Evolutionary conservation across 2,329 filamentous ascomycete genomes (phyloP), one percentile per base, ranked within the genome.

Genomic region (Aspergillus aculeatus): DNA sequence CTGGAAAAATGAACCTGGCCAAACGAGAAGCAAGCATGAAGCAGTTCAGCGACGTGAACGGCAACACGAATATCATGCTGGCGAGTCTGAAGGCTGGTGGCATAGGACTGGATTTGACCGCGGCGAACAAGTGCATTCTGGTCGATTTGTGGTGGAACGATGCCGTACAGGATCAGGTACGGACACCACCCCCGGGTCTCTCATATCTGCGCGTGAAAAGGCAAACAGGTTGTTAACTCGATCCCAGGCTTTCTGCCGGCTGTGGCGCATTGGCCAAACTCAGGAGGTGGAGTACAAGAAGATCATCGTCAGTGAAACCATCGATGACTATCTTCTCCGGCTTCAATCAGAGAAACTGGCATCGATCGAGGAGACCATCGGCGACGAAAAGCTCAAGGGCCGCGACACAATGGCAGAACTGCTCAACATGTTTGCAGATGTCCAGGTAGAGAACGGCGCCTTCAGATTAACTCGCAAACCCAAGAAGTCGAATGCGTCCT

Each of bases 191-290:
- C 23, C 14, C n/a, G 19, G 16, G 12, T 24, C n/a, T 10, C 29
- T 6, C 14, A 16, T 7, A 4, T 38, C 5, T 41, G 21, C 11
- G 21, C 2, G 6, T 23, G 26, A 26, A 4, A 10, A 35, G 14
- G 32, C 14, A 12, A 16, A 12, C 3, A 5, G 14, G 9, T 29
- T 53, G 19, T 16, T 55, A 35, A 55, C 26, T 23, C 14, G 5
- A n/a, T 6, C 14, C 19, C 12, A 72, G 70, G 80, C 80, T 1
- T 85, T 84, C 67, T 83, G 80, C 1, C 83, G 89, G 0, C 83
- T 91, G 0, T 84, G 83, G 65, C 81, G 89, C 5, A 85, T 87
- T 2, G 88, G 88, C 0, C 90, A 94, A 63, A 62, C 68, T 0
- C 83, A 87, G 47, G 76, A 84, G 35, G 87, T 87, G 0, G 76